Percentiles rank a stretch among this genome's conserved stretches.
Conservation (phyloP, 75 land plant genomes). For the Sequoia sempervirens region DNA sequence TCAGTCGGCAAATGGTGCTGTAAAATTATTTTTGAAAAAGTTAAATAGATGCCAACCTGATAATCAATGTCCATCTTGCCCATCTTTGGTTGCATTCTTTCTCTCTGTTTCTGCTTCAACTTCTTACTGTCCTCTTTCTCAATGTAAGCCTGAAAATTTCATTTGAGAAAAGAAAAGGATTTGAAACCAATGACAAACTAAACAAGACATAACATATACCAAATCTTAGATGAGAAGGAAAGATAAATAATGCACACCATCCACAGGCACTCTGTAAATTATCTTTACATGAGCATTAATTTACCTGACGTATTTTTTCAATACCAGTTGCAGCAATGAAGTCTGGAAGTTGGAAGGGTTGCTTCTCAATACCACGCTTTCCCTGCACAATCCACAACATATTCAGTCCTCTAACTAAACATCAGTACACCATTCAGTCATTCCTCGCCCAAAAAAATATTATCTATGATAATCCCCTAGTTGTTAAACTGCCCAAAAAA, state of each 20-base stretch:
- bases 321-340: constrained; percentile 98
- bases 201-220: not conserved
- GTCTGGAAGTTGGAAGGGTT: constrained; percentile 99
- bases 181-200: not conserved
- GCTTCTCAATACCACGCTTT: constrained; percentile 98
- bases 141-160: constrained; percentile 78
- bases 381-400: constrained; percentile 62
- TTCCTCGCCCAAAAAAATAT: not conserved
- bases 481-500: not conserved
- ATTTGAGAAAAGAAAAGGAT: not conserved
- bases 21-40: not conserved
- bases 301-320: constrained; percentile 85
- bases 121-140: constrained; percentile 99
- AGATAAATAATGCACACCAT: not conserved
- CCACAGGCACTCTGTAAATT: not conserved
- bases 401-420: not conserved
- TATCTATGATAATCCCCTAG: not conserved
- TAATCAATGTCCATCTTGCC: constrained; percentile 99
- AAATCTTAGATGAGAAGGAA: not conserved
- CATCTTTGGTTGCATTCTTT: constrained; percentile 98
- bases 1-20: not conserved
- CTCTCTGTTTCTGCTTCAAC: constrained; percentile 95
- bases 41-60: constrained; percentile 53
- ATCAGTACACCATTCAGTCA: not conserved
- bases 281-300: not conserved